These are phyloP conservation scores for Mayamaea pseudoterrestris DNA, from an alignment of 108 stramenopile species.

Conservation along the genomic window DNA sequence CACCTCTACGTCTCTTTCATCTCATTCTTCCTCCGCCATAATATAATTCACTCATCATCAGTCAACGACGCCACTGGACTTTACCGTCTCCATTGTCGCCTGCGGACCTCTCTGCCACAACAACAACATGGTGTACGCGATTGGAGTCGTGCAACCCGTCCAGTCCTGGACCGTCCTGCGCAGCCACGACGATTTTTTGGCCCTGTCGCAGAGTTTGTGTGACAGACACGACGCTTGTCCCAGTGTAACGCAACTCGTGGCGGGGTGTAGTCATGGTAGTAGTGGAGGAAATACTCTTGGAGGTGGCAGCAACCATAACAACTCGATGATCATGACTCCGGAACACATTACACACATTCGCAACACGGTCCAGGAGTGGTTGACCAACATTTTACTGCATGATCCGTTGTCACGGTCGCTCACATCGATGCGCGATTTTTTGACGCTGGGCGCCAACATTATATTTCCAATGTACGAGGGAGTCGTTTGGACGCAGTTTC, in stretches of 20 bases:
- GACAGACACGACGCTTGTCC: too few relatives aligned
- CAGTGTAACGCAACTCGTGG: too few relatives aligned
- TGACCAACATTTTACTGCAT: conserved; percentile 38
- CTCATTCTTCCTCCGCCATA: too few relatives aligned
- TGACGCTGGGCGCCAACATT: conserved; percentile 67
- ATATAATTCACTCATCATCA: too few relatives aligned
- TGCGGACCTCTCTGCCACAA: conserved; percentile 6
- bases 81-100: conserved; percentile 30
- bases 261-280: too few relatives aligned
- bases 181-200: conserved; percentile 61
- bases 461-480: conserved; percentile 75
- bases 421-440: conserved; percentile 48
- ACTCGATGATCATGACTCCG: conserved; percentile 30
- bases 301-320: conserved; percentile 17
- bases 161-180: conserved; percentile 81
- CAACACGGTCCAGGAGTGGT: conserved; percentile 56
- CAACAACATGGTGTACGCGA: conserved; percentile 50
- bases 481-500: conserved; percentile 60
- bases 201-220: too few relatives aligned
- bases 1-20: too few relatives aligned
- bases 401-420: conserved; percentile 43
- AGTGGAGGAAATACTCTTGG: conserved; percentile 2
- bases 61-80: too few relatives aligned
- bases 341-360: too few relatives aligned
- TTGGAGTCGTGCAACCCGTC: conserved; percentile 66